Percentiles rank a stretch among this genome's conserved stretches.
Conservation (phyloP, 805 yeast species). For the Kockiozyma suomiensis region DNA sequence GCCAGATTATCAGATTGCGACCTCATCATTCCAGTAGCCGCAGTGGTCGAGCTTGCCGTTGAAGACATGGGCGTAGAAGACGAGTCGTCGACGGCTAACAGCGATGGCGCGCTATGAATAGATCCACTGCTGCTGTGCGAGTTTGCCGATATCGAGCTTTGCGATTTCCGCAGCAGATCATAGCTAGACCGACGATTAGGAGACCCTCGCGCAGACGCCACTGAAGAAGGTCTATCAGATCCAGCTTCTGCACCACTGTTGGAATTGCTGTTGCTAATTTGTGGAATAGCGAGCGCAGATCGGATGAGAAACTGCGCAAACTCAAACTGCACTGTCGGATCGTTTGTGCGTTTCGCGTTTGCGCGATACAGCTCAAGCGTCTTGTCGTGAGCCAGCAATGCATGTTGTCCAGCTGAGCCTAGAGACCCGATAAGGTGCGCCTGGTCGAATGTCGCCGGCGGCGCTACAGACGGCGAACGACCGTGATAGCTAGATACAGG, state of each 20-base stretch:
- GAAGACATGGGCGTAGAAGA: constrained; percentile 14
- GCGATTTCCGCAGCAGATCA: constrained; percentile 6
- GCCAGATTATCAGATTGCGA: constrained; percentile 4
- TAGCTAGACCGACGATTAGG: not conserved
- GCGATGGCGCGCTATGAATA: constrained; percentile 11
- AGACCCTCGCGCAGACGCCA: not conserved
- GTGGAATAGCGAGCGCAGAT: constrained; percentile 59
- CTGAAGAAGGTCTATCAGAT: not conserved
- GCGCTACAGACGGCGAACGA: constrained; percentile 25
- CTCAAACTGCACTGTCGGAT: constrained; percentile 83
- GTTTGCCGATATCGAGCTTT: constrained; percentile 9
- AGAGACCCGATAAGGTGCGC: constrained; percentile 28
- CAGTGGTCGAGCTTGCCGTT: no score
- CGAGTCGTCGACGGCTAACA: constrained; percentile 9
- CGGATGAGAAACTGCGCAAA: constrained; percentile 89
- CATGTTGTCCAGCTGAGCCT: constrained; percentile 30
- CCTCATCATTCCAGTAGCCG: constrained; percentile 5
- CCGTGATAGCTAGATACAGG: constrained; percentile 6
- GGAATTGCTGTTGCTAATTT: not conserved
- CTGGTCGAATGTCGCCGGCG: constrained; percentile 30
- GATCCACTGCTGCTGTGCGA: constrained; percentile 10
- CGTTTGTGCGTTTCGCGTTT: constrained; percentile 81
- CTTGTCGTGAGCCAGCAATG: constrained; percentile 69
- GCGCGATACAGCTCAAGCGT: constrained; percentile 85
- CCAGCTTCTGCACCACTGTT: no score